Base-by-base conservation (phyloP, 2,329 filamentous ascomycete species). In the Geosmithia morbida region DNA sequence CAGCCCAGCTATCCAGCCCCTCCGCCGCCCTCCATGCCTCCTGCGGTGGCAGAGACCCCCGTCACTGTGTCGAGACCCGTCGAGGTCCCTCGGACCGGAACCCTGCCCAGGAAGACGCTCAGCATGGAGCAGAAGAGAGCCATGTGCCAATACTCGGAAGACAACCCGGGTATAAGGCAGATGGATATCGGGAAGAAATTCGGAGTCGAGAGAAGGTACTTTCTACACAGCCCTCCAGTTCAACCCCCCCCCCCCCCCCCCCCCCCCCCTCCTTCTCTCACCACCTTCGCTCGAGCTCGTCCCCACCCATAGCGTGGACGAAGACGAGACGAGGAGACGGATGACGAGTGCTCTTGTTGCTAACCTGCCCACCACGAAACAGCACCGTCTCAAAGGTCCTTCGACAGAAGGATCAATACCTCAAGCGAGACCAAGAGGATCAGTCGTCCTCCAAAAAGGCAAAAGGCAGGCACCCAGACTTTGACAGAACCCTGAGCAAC, bases 331-430 rank as follows among this genome's bases (percentile, higher is more conserved):
- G 11, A 11, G 3, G 33, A 37, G 29, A 37, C 22, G 22, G 8
- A 26, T 4, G 22, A 26, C 22, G 8, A 26, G 22, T 7, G 6
- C 5, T 3, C 14, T 37, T 37, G n/a, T 37, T 16, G 14, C 33
- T 37, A 16, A 37, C 33, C 14, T 37, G n/a, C n/a, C n/a, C 11
- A 13, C 10, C 13, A 37, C 22, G 17, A 42, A 33, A 2, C 51
- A 98, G 92, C 68, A 98, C 92, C 45, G 92, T 98, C n/a, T 98
- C 92, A 48, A 98, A 98, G 62, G 92, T 97, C 48, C 66, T 98
- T 53, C 82, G 90, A 47, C 83, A 95, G 59, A 94, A 90, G 67
- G 92, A 98, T 53, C 92, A 94, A 62, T 97, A 94, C 64, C 75
- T 97, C 16, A 85, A 83, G 58, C 79, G 86, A 86, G 58, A 88